Evolutionary conservation across 768 basidiomycete species (phyloP), one percentile per base, ranked within the genome.

Genomic region (Tulasnella sp.): DNA sequence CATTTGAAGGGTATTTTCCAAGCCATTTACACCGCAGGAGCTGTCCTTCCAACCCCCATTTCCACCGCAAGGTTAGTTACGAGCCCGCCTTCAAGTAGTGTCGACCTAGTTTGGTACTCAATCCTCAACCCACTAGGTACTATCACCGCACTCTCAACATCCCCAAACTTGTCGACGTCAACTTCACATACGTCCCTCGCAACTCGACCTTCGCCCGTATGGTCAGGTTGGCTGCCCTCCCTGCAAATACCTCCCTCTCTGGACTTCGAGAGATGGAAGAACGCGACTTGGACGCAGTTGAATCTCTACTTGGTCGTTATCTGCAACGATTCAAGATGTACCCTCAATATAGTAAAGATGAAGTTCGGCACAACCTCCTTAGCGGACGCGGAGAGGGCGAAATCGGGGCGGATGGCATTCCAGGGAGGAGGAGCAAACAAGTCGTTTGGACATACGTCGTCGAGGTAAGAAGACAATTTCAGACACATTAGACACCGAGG

Each of bases 361-460:
- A 99, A 84, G 86, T 93, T 29, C 87, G 87, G 79, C 97, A 99
- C 84, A 91, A 95, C 80, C 91, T 99, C 84, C 85, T 96, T 81
- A 94, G 94, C 81, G 98, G 98, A 5, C 86, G 86, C 67, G 98
- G 95, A 3, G 85, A 83, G 89, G 90, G 74, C 77, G 87, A 84
- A 51, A 82, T 84, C 18, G 88, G 88, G 51, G 88, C 87, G 71
- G 80, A 83, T 78, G 90, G 88, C 37, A 85, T 70, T 82, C 83
- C 83, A 57, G 89, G 83, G 82, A 82, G 91, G 82, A 87, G 93
- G 80, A 85, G 88, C 10, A 90, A 90, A 1, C 98, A 99, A 83
- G 97, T 99, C 40, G 91, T 93, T 2, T 99, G 96, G 96, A 87
- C 93, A 2, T 99, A 97, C 82, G 96, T 99, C 42, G 93, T 98